Evolutionary conservation across 2,329 filamentous ascomycete genomes (phyloP), one percentile per base, ranked within the genome.

Genomic region (Fonsecaea nubica): DNA sequence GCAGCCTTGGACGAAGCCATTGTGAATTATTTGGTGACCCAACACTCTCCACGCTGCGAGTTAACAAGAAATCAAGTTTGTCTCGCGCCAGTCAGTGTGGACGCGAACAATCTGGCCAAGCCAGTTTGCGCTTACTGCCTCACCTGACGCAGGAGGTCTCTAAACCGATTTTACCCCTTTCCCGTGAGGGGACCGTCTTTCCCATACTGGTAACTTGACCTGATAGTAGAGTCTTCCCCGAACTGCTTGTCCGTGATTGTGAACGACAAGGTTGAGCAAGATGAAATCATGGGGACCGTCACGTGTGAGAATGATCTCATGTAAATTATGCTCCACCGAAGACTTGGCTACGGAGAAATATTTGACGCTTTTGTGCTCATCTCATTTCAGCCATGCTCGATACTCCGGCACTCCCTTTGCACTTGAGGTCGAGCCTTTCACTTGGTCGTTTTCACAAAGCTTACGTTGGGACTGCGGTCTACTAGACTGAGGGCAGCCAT

Each of bases 1-100:
- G 89, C 87, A 61, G 89, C 85, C 81, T 96, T 97, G 76, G 82
- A 78, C 48, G 74, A 72, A 18, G 80, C 79, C 80, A 82, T 82
- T 50, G n/a, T 21, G 13, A 25, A 12, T 6, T 13, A 15, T 42
- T 58, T 33, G 2, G 21, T 18, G 32, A 25, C 13, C 5, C 21
- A 15, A 50, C 8, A 9, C 45, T 10, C 18, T 13, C 12, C 18
- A 12, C 18, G 12, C 18, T 2, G 18, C 45, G 15, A 13, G 13
- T 50, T 50, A 21, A 50, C 3, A 21, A 30, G 45, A 10, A 55
- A 35, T 32, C 52, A 18, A 15, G 3, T 35, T 33, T 33, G 30
- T 36, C 53, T 33, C 45, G 12, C 21, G 7, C n/a, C n/a, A 21
- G 42, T 32, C 13, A 18, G 15, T n/a, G 13, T 50, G 25, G 42